Conservation (phyloP, 345 rosid species). For the Melaleuca alternifolia region DNA sequence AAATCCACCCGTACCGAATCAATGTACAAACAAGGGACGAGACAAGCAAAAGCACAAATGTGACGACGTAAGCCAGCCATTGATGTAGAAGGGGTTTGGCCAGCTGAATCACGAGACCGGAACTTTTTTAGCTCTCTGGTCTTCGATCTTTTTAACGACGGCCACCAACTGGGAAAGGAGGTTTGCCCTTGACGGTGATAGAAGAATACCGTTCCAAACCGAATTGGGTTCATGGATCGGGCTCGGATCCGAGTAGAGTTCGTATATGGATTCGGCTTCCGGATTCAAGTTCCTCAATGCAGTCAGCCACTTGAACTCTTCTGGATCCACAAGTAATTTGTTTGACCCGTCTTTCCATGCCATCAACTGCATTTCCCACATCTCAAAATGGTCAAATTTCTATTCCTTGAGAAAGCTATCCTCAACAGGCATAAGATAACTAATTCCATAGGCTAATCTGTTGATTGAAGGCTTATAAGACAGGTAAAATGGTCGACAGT, state of each 20-base stretch:
- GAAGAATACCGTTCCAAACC: conserved; percentile 48
- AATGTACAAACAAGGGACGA: background rate
- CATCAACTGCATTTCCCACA: conserved; percentile 38
- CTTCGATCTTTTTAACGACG: conserved; percentile 33
- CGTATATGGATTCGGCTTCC: conserved; percentile 54
- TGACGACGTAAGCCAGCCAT: background rate
- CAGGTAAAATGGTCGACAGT: background rate
- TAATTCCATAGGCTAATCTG: background rate
- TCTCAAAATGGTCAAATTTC: background rate
- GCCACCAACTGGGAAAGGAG: conserved; percentile 30
- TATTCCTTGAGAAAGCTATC: background rate
- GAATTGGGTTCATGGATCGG: conserved; percentile 35
- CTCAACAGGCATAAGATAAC: background rate
- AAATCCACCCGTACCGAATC: background rate
- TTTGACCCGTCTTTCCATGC: conserved; percentile 72
- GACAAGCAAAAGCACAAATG: background rate
- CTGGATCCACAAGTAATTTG: conserved; percentile 58
- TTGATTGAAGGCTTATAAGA: background rate
- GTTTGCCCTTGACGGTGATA: conserved; percentile 33
- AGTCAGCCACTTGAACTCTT: conserved; percentile 36
- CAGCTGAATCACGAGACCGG: background rate
- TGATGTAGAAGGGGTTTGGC: background rate
- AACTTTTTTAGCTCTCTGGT: background rate
- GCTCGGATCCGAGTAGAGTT: conserved; percentile 44
- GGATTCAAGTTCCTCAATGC: conserved; percentile 33